A percentile compares a stretch with the other conserved stretches of the same genome.
These are phyloP conservation scores for Eucalyptus regnans DNA, from an alignment of 345 rosid genomes.

Conservation along the genomic window DNA sequence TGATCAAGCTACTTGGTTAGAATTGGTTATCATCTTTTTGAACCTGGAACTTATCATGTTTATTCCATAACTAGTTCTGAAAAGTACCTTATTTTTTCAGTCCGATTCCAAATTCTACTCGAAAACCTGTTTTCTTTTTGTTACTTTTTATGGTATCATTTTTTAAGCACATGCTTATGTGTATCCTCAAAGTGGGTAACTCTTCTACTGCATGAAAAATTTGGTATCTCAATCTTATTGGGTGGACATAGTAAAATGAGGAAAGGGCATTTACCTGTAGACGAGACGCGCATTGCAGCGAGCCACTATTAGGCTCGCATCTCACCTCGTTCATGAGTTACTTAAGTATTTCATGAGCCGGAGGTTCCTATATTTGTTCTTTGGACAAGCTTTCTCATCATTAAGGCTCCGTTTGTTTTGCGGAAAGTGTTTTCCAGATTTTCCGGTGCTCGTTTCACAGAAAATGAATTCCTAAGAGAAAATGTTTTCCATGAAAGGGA, in stretches of 20 bases:
- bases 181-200: neutral
- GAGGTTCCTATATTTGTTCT: neutral
- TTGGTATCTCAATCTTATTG: neutral
- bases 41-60: too few relatives aligned
- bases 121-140: too few relatives aligned
- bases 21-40: neutral
- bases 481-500: too few relatives aligned
- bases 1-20: rapidly evolving
- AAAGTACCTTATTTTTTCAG: rapidly evolving
- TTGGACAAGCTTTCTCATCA: neutral
- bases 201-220: neutral
- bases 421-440: too few relatives aligned
- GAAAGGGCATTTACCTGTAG: neutral
- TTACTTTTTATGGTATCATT: neutral
- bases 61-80: rapidly evolving
- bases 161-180: neutral
- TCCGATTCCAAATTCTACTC: neutral
- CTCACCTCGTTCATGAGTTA: neutral
- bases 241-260: neutral
- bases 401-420: neutral
- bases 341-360: neutral
- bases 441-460: too few relatives aligned
- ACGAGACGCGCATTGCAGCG: neutral
- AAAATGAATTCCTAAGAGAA: too few relatives aligned
- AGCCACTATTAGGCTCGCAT: neutral